These are phyloP conservation scores for Neurospora sp. DNA, from an alignment of 495 filamentous ascomycete genomes.

Conservation along the genomic window DNA sequence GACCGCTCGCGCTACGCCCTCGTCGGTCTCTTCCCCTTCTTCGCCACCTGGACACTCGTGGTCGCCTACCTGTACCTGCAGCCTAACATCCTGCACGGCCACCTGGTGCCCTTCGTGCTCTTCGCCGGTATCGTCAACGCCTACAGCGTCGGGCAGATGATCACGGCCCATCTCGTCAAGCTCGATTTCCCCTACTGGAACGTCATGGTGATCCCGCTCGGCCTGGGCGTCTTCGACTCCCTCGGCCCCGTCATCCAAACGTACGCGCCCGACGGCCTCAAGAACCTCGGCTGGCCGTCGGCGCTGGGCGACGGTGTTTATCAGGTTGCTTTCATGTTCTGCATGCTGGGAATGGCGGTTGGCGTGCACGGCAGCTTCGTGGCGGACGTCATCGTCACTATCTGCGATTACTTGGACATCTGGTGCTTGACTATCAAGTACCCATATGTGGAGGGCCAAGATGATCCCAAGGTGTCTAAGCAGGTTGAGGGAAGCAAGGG, in stretches of 20 bases:
- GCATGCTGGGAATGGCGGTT: slow-evolving; percentile 65
- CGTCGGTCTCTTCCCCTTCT: slow-evolving; percentile 71
- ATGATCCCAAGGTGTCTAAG: slow-evolving; percentile 14
- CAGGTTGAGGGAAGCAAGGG: slow-evolving; percentile 1
- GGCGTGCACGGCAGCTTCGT: slow-evolving; percentile 95
- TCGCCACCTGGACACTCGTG: slow-evolving; percentile 61
- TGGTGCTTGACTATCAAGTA: slow-evolving; percentile 98
- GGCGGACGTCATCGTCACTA: slow-evolving; percentile 88
- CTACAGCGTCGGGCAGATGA: slow-evolving; percentile 89
- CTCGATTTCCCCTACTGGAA: slow-evolving; percentile 81
- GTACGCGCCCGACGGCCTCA: slow-evolving; percentile 35
- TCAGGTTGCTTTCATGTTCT: slow-evolving; percentile 78
- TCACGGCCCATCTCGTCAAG: slow-evolving; percentile 82
- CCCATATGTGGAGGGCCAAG: slow-evolving; percentile 37
- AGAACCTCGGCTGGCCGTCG: slow-evolving; percentile 63
- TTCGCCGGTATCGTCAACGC: slow-evolving; percentile 85
- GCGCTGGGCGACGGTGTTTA: slow-evolving; percentile 64
- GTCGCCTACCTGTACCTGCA: slow-evolving; percentile 73
- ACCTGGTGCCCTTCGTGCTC: slow-evolving; percentile 78
- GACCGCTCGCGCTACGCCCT: slow-evolving; percentile 63
- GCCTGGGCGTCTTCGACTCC: slow-evolving; percentile 65
- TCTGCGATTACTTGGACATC: slow-evolving; percentile 96
- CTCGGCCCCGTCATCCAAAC: slow-evolving; percentile 53
- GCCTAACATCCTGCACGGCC: slow-evolving; percentile 66
- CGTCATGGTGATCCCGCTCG: slow-evolving; percentile 58